Evolutionary conservation across 2,329 filamentous ascomycete genomes (phyloP), one percentile per base, ranked within the genome.

Genomic region (Podosphaera leucotricha): DNA sequence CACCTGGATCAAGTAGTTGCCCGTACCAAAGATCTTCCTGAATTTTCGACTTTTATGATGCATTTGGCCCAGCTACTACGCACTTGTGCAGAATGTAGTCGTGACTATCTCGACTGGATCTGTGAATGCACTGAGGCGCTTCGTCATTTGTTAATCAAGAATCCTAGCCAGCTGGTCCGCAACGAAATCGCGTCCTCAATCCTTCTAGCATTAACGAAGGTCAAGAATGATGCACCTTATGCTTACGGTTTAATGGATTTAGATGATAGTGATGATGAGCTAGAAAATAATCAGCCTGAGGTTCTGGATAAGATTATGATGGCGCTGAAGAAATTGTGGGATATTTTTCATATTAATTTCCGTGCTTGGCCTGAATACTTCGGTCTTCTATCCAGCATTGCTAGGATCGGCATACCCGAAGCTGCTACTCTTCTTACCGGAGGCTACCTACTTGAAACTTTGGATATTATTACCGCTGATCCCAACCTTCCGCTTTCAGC

Each of bases 281-380:
- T 46, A 16, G 46, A 48, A 41, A 49, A 52, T 22, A 58, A 60
- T 1, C 54, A 60, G 16, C 55, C 60, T 20, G 54, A 53, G 24
- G 39, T 54, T 4, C 46, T 53, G 11, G 43, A 54, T 13, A 53
- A 49, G 6, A 39, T 56, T 22, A 44, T 75, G 36, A 52, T 54
- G 16, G 60, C 72, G 19, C 64, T 84, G 42, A 61, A 65, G 24
- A 58, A 65, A 19, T 58, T 82, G 2, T 83, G 74, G 71, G 61
- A 67, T 2, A 63, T 61, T n/a, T 73, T 84, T 46, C 73, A 81
- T 47, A 59, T 63, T 2, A 64, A 68, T 39, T 62, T 73, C 22
- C 71, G 75, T 46, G 70, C 79, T 2, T 90, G 82, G 82, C 71
- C 76, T 37, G 80, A 87, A 53, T 77, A 78, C 46, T 87, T 87